Conservation (phyloP, 805 yeast genomes). For the Myxozyma neglecta region DNA sequence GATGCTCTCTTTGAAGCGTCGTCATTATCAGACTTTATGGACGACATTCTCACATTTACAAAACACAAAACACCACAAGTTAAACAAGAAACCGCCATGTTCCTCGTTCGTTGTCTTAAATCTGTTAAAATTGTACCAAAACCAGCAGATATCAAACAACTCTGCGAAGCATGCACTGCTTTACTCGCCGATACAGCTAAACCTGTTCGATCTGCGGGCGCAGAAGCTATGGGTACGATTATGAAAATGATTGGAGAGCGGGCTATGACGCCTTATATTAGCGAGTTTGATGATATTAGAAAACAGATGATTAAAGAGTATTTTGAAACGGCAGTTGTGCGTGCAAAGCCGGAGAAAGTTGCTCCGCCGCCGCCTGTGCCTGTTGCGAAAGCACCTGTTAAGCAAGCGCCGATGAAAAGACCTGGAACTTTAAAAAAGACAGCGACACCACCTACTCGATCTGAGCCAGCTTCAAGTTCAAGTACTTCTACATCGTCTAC, state of each 20-base stretch:
- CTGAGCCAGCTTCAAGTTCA: background rate
- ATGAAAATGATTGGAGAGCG: constrained; percentile 82
- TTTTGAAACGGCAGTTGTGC: constrained; percentile 56
- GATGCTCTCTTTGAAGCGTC: constrained; percentile 60
- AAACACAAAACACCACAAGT: constrained; percentile 81
- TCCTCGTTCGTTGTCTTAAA: constrained; percentile 62
- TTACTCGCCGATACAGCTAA: constrained; percentile 81
- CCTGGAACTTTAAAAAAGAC: background rate
- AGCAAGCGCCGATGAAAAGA: constrained; percentile 8
- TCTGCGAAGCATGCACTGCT: constrained; percentile 58
- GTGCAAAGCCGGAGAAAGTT: constrained; percentile 44
- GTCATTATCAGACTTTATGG: constrained; percentile 56
- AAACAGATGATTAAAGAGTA: constrained; percentile 65
- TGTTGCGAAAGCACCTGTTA: constrained; percentile 16
- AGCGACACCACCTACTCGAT: background rate
- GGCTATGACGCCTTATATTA: constrained; percentile 58
- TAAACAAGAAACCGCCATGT: constrained; percentile 67
- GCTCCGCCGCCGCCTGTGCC: constrained; percentile 35
- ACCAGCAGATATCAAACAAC: constrained; percentile 53
- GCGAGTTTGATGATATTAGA: constrained; percentile 74
- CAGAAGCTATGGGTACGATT: constrained; percentile 74
- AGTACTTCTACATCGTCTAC: background rate
- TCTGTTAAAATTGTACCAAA: constrained; percentile 52
- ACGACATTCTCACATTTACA: constrained; percentile 59
- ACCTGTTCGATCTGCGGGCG: constrained; percentile 74